Evolutionary conservation across 2,329 filamentous ascomycete species (phyloP), one percentile per base, ranked within the genome.

Genomic region (Aspergillus bombycis): DNA sequence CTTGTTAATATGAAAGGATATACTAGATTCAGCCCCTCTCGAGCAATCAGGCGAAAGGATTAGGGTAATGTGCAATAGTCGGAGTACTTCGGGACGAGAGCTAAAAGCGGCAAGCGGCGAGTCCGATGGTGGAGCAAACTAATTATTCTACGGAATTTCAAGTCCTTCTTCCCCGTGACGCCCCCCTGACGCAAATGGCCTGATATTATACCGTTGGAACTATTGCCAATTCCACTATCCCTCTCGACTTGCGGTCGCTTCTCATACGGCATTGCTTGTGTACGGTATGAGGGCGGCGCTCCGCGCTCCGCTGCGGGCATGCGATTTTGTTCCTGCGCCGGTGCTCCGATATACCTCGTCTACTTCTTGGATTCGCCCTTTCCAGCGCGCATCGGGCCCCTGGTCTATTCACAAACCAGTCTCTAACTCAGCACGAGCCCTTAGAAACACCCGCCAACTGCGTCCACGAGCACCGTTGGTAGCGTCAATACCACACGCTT

Each of bases 251-350:
- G 59, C 60, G 57, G 60, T 65, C 60, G 63, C 63, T 67, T 59
- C 60, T 55, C 50, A 61, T 62, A 64, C 64, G 64, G 64, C 66
- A 60, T 65, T 60, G 66, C 64, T 68, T 55, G 58, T 57, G 58
- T 66, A 71, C 70, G 73, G 73, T 62, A 77, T 77, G 75, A 76
- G 71, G 70, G 71, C 69, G 67, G 68, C 69, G 65, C 66, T 73
- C 71, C 73, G 72, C 65, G 67, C 70, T 65, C 72, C 73, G 65
- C 70, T 74, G 73, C 74, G 75, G 72, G 69, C 72, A 62, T 69
- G 69, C 63, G 64, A 63, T 65, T 69, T 70, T 67, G 69, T 70
- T 69, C 71, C 73, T 67, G 70, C 69, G 61, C 63, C 71, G 61
- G 70, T 71, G 54, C 60, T 73, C 58, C 71, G 70, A 66, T 70